phyloP scores from a whole-genome alignment of 2,329 filamentous ascomycete species.

The Leptoxyphium fumago region DNA sequence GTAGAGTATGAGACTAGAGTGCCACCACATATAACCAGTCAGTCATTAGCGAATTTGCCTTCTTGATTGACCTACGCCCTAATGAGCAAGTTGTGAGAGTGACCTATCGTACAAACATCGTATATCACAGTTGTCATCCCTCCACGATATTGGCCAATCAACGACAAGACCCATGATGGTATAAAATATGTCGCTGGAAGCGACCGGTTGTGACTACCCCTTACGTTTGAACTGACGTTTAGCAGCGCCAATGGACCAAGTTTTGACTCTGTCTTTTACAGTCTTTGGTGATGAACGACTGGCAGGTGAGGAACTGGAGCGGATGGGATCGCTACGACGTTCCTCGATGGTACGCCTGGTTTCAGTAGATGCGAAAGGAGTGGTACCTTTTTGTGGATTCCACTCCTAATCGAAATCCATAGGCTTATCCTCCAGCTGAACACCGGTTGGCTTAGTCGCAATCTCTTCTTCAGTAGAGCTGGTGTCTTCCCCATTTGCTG shows the following conservation, averaged over 20 bases:
- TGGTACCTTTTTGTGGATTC: neutral
- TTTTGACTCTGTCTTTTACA: neutral
- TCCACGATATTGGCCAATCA: no score
- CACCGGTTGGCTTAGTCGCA: constrained; percentile 33
- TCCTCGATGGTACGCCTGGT: neutral
- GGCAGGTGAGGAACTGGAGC: neutral
- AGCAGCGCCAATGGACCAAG: neutral
- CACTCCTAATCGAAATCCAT: constrained; percentile 50
- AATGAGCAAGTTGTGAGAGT: no score
- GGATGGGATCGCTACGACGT: neutral
- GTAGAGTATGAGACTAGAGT: no score
- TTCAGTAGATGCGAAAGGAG: neutral
- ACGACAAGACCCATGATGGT: no score
- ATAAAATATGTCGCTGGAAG: no score
- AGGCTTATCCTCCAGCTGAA: constrained; percentile 59
- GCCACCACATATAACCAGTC: no score
- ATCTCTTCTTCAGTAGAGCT: constrained; percentile 17
- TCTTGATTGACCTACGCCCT: no score
- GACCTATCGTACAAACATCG: no score
- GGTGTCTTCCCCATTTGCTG: constrained; percentile 20
- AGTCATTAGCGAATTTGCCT: no score
- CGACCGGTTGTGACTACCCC: neutral
- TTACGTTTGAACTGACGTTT: neutral
- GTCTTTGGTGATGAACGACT: neutral
- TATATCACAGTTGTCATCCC: no score